A percentile compares a stretch with the other conserved stretches of the same genome.
phyloP scores from a whole-genome alignment of 768 basidiomycete species.

The Russula compacta region DNA sequence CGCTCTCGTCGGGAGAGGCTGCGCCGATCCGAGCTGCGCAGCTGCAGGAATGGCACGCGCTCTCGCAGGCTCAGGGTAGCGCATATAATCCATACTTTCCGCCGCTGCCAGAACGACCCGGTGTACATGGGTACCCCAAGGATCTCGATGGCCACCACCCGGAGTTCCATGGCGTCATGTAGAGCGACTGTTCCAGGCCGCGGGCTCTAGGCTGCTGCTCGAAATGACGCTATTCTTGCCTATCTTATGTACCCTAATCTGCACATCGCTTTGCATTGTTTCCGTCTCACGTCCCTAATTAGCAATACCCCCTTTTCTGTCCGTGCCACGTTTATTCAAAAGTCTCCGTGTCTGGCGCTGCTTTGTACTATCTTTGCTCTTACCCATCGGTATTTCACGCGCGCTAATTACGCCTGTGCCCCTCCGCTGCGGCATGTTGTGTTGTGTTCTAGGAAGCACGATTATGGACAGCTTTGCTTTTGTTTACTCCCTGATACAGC shows the following conservation, averaged over 20 bases:
- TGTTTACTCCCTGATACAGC: conserved; percentile 4
- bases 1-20: conserved; percentile 20
- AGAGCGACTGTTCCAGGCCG: conserved; percentile 9
- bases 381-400: conserved; percentile 11
- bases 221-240: conserved; percentile 20
- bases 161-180: conserved; percentile 20
- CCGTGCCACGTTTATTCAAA: conserved; percentile 17
- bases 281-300: conserved; percentile 13
- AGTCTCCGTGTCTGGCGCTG: conserved; percentile 12
- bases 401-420: conserved; percentile 12
- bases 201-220: conserved; percentile 10
- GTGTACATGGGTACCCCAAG: conserved; percentile 15
- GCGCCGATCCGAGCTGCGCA: conserved; percentile 19
- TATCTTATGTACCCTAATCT: conserved; percentile 20
- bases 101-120: conserved; percentile 16
- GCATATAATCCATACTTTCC: conserved; percentile 21
- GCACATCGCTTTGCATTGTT: conserved; percentile 10
- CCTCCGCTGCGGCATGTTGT: conserved; percentile 13
- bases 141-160: conserved; percentile 16
- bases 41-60: conserved; percentile 20
- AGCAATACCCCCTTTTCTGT: conserved; percentile 16
- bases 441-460: conserved; percentile 21
- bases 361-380: conserved; percentile 16
- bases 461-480: conserved; percentile 17
- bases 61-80: conserved; percentile 18